phyloP scores from a whole-genome alignment of 805 yeast genomes.

The Hanseniaspora meyeri region DNA sequence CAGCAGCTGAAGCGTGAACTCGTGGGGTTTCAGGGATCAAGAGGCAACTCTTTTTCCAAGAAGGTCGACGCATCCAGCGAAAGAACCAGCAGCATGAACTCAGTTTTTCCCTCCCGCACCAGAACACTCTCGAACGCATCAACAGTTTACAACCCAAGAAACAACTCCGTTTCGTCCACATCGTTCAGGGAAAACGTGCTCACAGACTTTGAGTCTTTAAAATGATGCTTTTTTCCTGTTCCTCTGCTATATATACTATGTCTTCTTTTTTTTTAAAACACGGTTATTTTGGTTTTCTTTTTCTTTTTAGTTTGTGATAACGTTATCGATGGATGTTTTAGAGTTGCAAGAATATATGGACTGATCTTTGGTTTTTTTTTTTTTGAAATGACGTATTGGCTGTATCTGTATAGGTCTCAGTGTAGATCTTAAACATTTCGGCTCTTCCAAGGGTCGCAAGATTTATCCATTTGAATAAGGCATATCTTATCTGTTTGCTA shows the following conservation, averaged over 20 bases:
- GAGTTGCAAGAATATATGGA: too few relatives aligned
- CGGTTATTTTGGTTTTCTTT: background rate
- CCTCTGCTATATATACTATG: background rate
- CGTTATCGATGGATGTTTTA: too few relatives aligned
- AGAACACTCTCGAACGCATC: slow-evolving; percentile 5
- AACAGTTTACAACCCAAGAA: slow-evolving; percentile 8
- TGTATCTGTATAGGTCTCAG: too few relatives aligned
- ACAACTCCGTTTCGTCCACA: background rate
- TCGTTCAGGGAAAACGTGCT: background rate
- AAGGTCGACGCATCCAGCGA: background rate
- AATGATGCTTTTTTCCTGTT: background rate
- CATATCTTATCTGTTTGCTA: too few relatives aligned
- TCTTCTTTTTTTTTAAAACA: background rate
- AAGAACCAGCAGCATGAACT: background rate
- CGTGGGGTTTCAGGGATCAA: background rate
- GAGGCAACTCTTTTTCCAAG: background rate
- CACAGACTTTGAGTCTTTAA: slow-evolving; percentile 4
- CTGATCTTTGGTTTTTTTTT: too few relatives aligned
- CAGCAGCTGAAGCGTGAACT: slow-evolving; percentile 26
- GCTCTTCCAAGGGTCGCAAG: too few relatives aligned
- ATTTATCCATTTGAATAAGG: too few relatives aligned
- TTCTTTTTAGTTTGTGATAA: too few relatives aligned
- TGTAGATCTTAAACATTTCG: too few relatives aligned
- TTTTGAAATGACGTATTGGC: too few relatives aligned
- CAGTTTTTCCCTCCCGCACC: background rate